Evolutionary conservation across 1,284 basidiomycete genomes (phyloP).

Genomic region (Cutaneotrichosporon curvatum): DNA sequence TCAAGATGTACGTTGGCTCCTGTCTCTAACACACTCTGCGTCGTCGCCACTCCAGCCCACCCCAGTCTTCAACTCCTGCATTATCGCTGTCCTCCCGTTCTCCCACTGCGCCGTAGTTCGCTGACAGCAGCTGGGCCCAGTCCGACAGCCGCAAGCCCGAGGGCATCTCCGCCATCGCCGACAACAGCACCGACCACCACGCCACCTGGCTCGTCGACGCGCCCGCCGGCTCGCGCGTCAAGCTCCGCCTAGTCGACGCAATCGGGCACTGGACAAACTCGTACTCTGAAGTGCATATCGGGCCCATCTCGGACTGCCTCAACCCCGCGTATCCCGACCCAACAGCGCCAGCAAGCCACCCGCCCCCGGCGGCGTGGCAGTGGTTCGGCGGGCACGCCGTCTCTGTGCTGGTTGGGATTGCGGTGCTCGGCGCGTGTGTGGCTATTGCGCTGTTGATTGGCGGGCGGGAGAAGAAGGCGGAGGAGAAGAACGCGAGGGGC

Average conservation of each 20-base stretch:
- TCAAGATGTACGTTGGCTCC: neutral
- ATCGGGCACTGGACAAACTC: neutral
- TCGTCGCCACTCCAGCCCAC: neutral
- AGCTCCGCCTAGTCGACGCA: neutral
- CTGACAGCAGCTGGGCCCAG: slow-evolving; percentile 3
- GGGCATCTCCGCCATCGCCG: neutral
- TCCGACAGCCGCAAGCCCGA: neutral
- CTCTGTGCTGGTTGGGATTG: neutral
- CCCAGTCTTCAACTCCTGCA: neutral
- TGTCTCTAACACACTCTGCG: too few relatives aligned
- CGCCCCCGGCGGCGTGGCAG: neutral
- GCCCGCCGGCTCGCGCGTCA: slow-evolving; percentile 1
- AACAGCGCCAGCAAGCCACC: neutral
- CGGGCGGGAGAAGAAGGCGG: neutral
- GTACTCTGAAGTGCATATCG: neutral
- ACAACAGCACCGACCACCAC: neutral
- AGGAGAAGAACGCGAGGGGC: neutral
- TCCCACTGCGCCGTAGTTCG: neutral
- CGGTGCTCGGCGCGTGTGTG: neutral
- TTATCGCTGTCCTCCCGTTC: neutral
- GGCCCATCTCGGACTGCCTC: neutral
- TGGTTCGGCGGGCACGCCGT: neutral
- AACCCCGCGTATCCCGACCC: neutral
- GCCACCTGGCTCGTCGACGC: slow-evolving; percentile 1
- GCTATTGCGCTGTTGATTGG: neutral